Percentiles rank a stretch among this genome's conserved stretches.
Conservation (phyloP, 2,329 filamentous ascomycete species). For the Stagonosporopsis tanaceti region DNA sequence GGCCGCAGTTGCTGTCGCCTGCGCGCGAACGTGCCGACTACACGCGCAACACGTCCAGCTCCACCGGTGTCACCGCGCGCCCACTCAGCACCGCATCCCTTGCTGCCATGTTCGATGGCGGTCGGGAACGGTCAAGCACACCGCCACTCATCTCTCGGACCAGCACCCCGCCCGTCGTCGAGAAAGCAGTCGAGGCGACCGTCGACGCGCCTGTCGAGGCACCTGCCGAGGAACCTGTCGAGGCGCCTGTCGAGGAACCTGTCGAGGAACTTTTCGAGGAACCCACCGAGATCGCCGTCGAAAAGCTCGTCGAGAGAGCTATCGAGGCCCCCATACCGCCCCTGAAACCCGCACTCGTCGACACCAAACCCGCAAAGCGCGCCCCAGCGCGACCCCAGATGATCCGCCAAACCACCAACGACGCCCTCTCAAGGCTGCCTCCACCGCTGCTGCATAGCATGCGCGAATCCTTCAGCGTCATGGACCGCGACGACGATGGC, state of each 20-base stretch:
- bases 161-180: conserved; percentile 22
- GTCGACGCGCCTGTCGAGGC: too few relatives aligned
- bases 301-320: not conserved
- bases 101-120: conserved; percentile 49
- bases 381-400: conserved; percentile 35
- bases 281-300: not conserved
- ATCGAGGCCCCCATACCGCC: not conserved
- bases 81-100: conserved; percentile 44
- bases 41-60: conserved; percentile 24
- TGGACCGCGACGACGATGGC: conserved; percentile 89
- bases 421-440: conserved; percentile 72
- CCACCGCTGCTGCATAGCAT: conserved; percentile 85
- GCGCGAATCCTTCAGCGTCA: conserved; percentile 90
- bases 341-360: conserved; percentile 1
- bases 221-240: not conserved
- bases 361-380: conserved; percentile 7
- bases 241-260: not conserved
- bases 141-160: conserved; percentile 6
- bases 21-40: conserved; percentile 11
- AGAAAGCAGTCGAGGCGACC: not conserved
- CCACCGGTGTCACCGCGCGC: conserved; percentile 32
- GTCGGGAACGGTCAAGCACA: conserved; percentile 37
- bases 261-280: not conserved
- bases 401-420: conserved; percentile 37
- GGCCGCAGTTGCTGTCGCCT: conserved; percentile 7